Base-by-base conservation (phyloP, 345 rosid species). In the Ricinus communis region DNA sequence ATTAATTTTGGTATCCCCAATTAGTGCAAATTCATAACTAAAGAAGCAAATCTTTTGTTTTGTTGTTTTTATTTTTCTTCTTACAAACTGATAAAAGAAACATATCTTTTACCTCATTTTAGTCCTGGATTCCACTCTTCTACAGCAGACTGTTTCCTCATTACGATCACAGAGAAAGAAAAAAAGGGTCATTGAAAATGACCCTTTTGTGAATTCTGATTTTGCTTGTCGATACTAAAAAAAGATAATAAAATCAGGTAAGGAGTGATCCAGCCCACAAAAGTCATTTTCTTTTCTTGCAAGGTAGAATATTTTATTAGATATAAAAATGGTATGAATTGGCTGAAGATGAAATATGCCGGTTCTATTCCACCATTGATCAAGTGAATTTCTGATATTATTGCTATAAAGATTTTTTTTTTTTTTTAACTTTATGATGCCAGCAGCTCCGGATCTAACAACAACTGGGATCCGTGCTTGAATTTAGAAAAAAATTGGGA, bases 121-220 rank as follows among this genome's bases (percentile, higher is more conserved):
- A 59, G 65, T 11, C 64, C 50, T 25, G 38, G 16, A 68, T 18
- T 45, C 9, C 46, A 71, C 60, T 49, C 11, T 69, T 33, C 49
- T 43, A 22, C 74, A 68, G 15, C 54, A 69, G 47, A 68, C 68
- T 74, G 66, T 66, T 65, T 57, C 71, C 40, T 72, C 60, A 62
- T 0, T 45, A 22, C n/a, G n/a, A n/a, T n/a, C n/a, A n/a, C n/a
- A n/a, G n/a, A n/a, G n/a, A n/a, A n/a, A n/a, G n/a, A n/a, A n/a
- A n/a, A 38, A 85, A 85, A 68, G 14, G 1, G 83, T 79, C 84
- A 62, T 58, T 60, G 90, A 84, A 71, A 80, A 74, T 65, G 90
- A 84, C 87, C 71, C 65, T 7, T 47, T 22, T 9, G 60, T 50
- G 36, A 65, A 66, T 59, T 70, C 24, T 33, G 59, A 53, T n/a